phyloP scores from a whole-genome alignment of 108 stramenopile species.

The Stephanodiscus minutulus region DNA sequence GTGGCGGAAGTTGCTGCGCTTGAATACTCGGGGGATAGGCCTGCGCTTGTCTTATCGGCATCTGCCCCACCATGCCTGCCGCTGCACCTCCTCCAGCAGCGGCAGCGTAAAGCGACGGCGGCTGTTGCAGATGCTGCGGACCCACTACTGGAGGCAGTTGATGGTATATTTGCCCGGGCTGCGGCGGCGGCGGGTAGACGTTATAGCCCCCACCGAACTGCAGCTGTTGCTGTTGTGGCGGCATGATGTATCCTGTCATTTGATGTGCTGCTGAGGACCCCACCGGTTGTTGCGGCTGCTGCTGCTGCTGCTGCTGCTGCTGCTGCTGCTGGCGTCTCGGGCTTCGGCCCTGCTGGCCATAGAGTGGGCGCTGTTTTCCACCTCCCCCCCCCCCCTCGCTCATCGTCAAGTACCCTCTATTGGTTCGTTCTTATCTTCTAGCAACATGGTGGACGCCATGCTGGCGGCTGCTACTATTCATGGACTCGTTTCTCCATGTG shows the following conservation, averaged over 20 bases:
- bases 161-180: constrained; percentile 6
- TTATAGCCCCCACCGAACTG: constrained; percentile 27
- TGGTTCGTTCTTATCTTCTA: not conserved
- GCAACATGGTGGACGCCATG: not conserved
- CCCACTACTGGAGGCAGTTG: constrained; percentile 7
- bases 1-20: constrained; percentile 7
- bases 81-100: constrained; percentile 13
- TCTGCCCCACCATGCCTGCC: constrained; percentile 21
- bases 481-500: constrained; percentile 1
- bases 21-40: constrained; percentile 9
- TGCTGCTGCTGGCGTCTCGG: constrained; percentile 24
- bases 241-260: constrained; percentile 32
- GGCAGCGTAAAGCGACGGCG: constrained; percentile 19
- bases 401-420: constrained; percentile 1
- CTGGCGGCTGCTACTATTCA: not conserved
- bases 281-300: constrained; percentile 5
- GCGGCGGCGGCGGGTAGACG: constrained; percentile 15
- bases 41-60: constrained; percentile 7
- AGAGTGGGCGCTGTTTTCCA: constrained; percentile 9
- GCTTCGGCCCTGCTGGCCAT: constrained; percentile 21
- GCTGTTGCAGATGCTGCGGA: constrained; percentile 27
- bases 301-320: constrained; percentile 5
- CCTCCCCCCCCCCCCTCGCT: constrained; percentile 7
- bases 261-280: constrained; percentile 23
- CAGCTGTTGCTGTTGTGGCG: constrained; percentile 36